phyloP scores from a whole-genome alignment of 441 rosid species.

The Euphorbia corollata region DNA sequence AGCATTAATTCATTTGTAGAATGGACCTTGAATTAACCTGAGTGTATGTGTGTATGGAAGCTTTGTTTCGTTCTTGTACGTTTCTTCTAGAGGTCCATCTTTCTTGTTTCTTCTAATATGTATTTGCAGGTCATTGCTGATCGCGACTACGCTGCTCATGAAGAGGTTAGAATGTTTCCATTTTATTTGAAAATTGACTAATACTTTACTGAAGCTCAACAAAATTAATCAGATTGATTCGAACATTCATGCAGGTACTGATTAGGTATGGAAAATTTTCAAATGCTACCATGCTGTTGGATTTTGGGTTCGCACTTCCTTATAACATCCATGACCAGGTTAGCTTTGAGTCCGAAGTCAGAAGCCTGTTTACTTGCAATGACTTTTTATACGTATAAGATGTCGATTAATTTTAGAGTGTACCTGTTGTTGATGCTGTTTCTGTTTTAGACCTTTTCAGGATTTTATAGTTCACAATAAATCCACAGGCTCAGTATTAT shows the following conservation, averaged over 20 bases:
- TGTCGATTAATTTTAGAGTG: neutral
- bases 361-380: neutral
- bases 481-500: neutral
- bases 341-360: conserved; percentile 22
- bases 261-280: conserved; percentile 69
- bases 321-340: conserved; percentile 72
- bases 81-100: neutral
- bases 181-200: neutral
- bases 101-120: conserved; percentile 16
- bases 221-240: conserved; percentile 10
- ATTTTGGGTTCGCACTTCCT: conserved; percentile 71
- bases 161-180: conserved; percentile 47
- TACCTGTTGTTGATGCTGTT: neutral
- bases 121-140: conserved; percentile 63
- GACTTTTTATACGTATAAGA: conserved; percentile 13
- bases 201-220: neutral
- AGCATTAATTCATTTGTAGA: neutral
- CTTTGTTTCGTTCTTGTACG: neutral
- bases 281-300: conserved; percentile 66
- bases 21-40: neutral
- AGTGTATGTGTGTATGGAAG: neutral
- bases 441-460: conserved; percentile 1
- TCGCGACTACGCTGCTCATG: conserved; percentile 57
- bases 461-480: neutral
- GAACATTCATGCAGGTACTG: conserved; percentile 39